Conservation (phyloP, 805 yeast genomes). For the Wickerhamiella galacta region DNA sequence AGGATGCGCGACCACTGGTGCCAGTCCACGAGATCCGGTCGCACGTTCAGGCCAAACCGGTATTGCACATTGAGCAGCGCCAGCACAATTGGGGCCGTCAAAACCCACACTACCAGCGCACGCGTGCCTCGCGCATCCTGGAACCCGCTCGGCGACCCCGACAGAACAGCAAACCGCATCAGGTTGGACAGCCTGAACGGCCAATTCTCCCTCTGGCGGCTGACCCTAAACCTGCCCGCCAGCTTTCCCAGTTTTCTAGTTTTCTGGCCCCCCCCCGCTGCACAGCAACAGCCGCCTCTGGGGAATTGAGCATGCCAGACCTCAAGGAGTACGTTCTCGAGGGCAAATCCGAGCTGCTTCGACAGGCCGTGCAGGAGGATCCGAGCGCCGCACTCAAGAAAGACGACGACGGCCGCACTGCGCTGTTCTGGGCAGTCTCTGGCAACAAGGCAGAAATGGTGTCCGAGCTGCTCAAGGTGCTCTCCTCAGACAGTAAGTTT, state of each 20-base stretch:
- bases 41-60: constrained; percentile 1
- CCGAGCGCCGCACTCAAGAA: neutral
- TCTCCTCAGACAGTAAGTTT: too few relatives aligned
- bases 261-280: too few relatives aligned
- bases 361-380: neutral
- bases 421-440: constrained; percentile 82
- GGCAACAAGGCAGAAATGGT: constrained; percentile 38
- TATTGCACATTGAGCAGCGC: constrained; percentile 3
- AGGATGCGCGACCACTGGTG: constrained; percentile 6
- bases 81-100: constrained; percentile 1
- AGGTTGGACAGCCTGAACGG: too few relatives aligned
- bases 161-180: constrained; percentile 2
- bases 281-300: too few relatives aligned
- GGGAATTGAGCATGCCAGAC: too few relatives aligned
- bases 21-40: constrained; percentile 5
- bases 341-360: neutral
- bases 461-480: constrained; percentile 27
- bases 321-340: constrained; percentile 3
- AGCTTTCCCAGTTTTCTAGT: too few relatives aligned
- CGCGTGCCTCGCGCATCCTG: constrained; percentile 2
- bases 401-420: constrained; percentile 65
- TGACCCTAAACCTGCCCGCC: too few relatives aligned
- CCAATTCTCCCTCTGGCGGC: too few relatives aligned
- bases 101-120: neutral
- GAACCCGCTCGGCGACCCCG: constrained; percentile 6